Evolutionary conservation across 306 rosid species (phyloP).

Genomic region (Gastrolobium villosum): DNA sequence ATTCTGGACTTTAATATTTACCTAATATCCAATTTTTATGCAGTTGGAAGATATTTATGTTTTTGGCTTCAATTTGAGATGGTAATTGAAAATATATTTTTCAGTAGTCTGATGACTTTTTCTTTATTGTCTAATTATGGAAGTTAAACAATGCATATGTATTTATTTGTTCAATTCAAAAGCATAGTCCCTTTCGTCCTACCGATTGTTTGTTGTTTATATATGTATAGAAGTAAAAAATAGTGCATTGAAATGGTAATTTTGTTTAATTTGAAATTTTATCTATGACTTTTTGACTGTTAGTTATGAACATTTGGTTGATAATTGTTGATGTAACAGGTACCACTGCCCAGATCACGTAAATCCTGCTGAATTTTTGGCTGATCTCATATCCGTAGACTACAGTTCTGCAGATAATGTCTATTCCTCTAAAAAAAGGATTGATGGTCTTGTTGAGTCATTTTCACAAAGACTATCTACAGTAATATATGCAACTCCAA

Average conservation of each 20-base stretch:
- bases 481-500: constrained; percentile 80
- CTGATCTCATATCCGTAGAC: constrained; percentile 95
- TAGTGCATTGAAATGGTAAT: constrained; percentile 34
- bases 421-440: constrained; percentile 77
- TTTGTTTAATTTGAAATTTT: constrained; percentile 18
- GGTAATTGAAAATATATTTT: constrained; percentile 19
- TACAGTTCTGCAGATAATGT: constrained; percentile 92
- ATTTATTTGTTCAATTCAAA: constrained; percentile 23
- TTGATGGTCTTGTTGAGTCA: constrained; percentile 85
- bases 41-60: constrained; percentile 28
- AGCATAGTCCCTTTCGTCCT: constrained; percentile 19
- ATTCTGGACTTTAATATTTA: not conserved
- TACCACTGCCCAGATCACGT: constrained; percentile 84
- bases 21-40: constrained; percentile 12
- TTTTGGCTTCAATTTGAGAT: constrained; percentile 27
- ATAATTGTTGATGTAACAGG: constrained; percentile 63
- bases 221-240: constrained; percentile 31
- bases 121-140: constrained; percentile 28
- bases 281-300: constrained; percentile 25
- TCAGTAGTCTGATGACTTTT: constrained; percentile 26
- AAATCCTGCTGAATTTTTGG: constrained; percentile 95
- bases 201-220: constrained; percentile 6
- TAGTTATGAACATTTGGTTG: constrained; percentile 39
- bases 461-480: constrained; percentile 69
- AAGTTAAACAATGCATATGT: constrained; percentile 6